phyloP scores from a whole-genome alignment of 768 basidiomycete species.

The Mycena epipterygia region DNA sequence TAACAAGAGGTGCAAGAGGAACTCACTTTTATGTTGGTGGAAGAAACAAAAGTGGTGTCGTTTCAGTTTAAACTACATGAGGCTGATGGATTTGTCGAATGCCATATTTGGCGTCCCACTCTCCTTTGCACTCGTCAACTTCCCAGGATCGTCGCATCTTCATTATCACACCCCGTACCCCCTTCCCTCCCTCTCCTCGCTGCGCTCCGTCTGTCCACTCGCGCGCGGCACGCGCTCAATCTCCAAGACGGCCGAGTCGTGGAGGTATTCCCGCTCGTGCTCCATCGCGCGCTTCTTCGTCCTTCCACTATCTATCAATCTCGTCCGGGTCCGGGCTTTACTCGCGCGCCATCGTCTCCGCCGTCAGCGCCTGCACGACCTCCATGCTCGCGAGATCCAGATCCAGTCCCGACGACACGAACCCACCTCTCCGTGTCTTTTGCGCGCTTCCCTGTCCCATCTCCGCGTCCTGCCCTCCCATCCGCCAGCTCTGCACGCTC shows the following conservation, averaged over 20 bases:
- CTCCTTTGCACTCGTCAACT: too few species aligned
- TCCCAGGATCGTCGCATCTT: too few species aligned
- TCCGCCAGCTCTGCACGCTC: constrained; percentile 59
- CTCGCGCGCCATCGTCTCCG: constrained; percentile 44
- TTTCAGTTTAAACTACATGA: too few species aligned
- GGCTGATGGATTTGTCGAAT: too few species aligned
- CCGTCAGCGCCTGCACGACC: constrained; percentile 78
- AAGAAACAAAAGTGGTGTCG: too few species aligned
- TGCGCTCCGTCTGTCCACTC: constrained; percentile 38
- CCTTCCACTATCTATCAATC: too few species aligned
- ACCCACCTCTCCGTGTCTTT: constrained; percentile 50
- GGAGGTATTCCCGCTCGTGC: constrained; percentile 44
- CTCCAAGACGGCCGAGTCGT: constrained; percentile 65
- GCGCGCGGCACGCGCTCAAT: constrained; percentile 61
- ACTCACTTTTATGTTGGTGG: too few species aligned
- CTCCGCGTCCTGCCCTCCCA: constrained; percentile 69
- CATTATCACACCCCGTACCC: too few species aligned
- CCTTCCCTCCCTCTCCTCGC: constrained; percentile 37
- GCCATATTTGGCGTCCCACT: too few species aligned
- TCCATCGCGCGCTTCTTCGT: constrained; percentile 53
- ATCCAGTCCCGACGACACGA: constrained; percentile 54
- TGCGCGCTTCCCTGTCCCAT: constrained; percentile 41
- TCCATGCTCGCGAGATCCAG: constrained; percentile 83
- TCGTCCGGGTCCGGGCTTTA: constrained; percentile 38
- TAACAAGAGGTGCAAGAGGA: too few species aligned